These are phyloP conservation scores for Leishmania gerbilli DNA, from an alignment of 208 protist species.

Conservation along the genomic window DNA sequence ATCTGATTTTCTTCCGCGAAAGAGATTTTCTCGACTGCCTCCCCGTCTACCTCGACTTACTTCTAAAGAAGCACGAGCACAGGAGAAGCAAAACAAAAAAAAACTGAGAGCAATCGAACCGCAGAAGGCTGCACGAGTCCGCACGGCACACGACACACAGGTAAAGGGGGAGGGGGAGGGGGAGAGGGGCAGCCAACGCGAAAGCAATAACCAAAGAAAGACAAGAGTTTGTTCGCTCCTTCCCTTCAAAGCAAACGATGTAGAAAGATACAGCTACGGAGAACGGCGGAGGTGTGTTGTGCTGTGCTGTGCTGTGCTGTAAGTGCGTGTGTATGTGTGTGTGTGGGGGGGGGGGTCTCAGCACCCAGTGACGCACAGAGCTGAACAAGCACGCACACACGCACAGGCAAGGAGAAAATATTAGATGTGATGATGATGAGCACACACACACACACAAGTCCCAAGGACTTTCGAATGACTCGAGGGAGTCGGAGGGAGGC, in stretches of 20 bases:
- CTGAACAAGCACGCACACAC: not conserved
- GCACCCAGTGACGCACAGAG: not conserved
- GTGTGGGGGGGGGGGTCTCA: not conserved
- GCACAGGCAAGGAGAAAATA: not conserved
- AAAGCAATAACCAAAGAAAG: not conserved
- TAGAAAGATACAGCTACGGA: not conserved
- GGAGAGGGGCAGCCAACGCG: too few species aligned
- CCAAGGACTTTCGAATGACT: not conserved
- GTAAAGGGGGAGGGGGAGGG: too few species aligned
- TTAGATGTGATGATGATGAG: not conserved
- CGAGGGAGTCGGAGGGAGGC: not conserved
- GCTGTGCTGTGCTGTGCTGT: not conserved
- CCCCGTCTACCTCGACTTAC: not conserved
- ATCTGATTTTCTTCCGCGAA: not conserved
- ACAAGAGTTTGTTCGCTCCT: not conserved
- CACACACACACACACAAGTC: not conserved
- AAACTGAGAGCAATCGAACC: not conserved
- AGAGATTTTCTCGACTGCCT: not conserved
- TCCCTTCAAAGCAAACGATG: not conserved
- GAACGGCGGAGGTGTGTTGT: not conserved
- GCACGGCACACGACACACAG: not conserved
- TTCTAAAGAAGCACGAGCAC: conserved; percentile 3
- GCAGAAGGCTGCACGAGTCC: not conserved
- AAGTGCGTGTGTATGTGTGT: too few species aligned
- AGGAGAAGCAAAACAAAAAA: conserved; percentile 20